phyloP scores from a whole-genome alignment of 2,329 filamentous ascomycete species.

The Claviceps spartinae region DNA sequence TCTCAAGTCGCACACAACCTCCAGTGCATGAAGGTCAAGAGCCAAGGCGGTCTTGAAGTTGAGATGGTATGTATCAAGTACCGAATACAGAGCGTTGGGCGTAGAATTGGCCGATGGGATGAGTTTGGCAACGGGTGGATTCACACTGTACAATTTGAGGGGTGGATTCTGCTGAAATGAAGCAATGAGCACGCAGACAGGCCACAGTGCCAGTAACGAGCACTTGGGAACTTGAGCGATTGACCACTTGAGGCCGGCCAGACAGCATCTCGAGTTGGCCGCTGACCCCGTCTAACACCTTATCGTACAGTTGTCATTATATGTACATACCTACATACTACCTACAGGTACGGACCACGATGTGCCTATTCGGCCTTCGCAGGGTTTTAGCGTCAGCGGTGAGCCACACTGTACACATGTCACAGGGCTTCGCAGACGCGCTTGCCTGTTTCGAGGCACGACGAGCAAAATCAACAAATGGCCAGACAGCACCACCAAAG shows the following conservation, averaged over 20 bases:
- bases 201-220: constrained; percentile 1
- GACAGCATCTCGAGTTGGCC: not conserved
- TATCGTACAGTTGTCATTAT: too few relatives aligned
- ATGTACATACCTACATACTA: too few relatives aligned
- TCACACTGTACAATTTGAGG: not conserved
- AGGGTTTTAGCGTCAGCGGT: constrained; percentile 1
- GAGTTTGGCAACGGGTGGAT: not conserved
- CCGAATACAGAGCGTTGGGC: too few relatives aligned
- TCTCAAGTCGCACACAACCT: too few relatives aligned
- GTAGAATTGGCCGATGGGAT: too few relatives aligned
- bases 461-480: constrained; percentile 27
- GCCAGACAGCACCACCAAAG: constrained; percentile 8
- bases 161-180: constrained; percentile 4
- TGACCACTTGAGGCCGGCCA: not conserved
- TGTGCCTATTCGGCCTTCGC: too few relatives aligned
- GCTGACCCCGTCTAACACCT: too few relatives aligned
- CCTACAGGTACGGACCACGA: too few relatives aligned
- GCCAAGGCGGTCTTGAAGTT: too few relatives aligned
- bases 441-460: constrained; percentile 22
- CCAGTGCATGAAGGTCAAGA: too few relatives aligned
- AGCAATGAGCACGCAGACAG: constrained; percentile 4
- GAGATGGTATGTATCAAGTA: too few relatives aligned
- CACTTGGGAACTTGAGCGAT: too few relatives aligned
- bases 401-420: not conserved
- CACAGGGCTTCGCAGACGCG: constrained; percentile 12